Conservation (phyloP, 495 filamentous ascomycete genomes). For the Chaetomium tenue region DNA sequence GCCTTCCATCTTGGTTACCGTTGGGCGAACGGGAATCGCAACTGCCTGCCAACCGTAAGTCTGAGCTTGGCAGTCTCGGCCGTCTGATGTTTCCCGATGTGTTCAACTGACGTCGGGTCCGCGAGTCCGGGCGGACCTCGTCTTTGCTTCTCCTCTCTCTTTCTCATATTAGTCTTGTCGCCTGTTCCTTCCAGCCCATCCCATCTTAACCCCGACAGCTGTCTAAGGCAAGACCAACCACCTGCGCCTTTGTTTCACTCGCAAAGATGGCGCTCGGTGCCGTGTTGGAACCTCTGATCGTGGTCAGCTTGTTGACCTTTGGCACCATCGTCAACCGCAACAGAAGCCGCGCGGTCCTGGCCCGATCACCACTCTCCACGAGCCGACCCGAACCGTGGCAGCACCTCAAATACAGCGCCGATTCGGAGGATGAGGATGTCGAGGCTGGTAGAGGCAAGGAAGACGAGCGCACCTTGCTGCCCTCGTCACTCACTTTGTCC, state of each 20-base stretch:
- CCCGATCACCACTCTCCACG: constrained; percentile 14
- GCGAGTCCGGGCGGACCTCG: background rate
- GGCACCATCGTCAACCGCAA: constrained; percentile 41
- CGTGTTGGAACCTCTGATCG: constrained; percentile 36
- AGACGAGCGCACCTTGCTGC: constrained; percentile 5
- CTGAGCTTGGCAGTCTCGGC: background rate
- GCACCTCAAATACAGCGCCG: constrained; percentile 28
- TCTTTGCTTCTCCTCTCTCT: background rate
- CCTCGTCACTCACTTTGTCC: constrained; percentile 14
- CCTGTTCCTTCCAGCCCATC: background rate
- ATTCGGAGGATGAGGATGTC: constrained; percentile 19
- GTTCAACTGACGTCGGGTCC: background rate
- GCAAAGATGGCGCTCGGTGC: constrained; percentile 38
- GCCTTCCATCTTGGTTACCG: no score
- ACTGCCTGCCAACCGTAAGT: background rate
- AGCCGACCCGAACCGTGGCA: constrained; percentile 27
- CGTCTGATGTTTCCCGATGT: background rate
- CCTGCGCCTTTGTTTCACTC: background rate
- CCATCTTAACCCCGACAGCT: background rate
- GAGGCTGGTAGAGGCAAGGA: constrained; percentile 8
- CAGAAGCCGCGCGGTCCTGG: constrained; percentile 9
- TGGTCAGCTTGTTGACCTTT: constrained; percentile 35
- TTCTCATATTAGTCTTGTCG: background rate
- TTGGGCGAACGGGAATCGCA: background rate
- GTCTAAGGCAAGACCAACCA: background rate